Evolutionary conservation across 2,329 filamentous ascomycete genomes (phyloP).

Genomic region (Epichloe glyceriae): DNA sequence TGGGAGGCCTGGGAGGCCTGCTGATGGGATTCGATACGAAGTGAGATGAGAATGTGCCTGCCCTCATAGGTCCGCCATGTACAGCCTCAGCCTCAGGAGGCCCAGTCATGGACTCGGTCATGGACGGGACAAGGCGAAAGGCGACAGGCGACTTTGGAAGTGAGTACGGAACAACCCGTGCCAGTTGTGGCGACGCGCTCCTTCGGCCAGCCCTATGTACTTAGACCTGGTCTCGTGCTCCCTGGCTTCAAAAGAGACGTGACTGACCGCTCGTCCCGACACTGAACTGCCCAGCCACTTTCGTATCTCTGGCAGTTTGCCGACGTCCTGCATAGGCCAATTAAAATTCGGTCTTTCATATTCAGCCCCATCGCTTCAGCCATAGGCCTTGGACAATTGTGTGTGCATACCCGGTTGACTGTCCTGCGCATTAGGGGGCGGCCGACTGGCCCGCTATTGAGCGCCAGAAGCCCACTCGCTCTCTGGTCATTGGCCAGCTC

Average conservation of each 20-base stretch:
- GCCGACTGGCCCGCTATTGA: background rate
- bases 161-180: constrained; percentile 1
- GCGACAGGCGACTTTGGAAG: background rate
- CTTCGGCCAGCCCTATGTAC: background rate
- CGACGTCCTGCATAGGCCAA: too few species aligned
- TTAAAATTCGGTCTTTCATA: background rate
- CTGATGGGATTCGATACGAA: constrained; percentile 4
- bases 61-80: background rate
- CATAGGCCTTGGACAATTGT: background rate
- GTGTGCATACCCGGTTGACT: too few species aligned
- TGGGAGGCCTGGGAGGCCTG: constrained; percentile 7
- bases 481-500: background rate
- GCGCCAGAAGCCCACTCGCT: background rate
- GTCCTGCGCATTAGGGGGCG: background rate
- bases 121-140: background rate
- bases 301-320: too few species aligned
- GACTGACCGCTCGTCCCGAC: too few species aligned
- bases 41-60: background rate
- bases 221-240: too few species aligned
- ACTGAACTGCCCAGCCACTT: too few species aligned
- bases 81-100: constrained; percentile 3
- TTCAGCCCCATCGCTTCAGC: background rate
- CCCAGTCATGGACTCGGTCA: background rate
- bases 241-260: too few species aligned
- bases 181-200: background rate